A percentile compares a stretch with the other conserved stretches of the same genome.
These are phyloP conservation scores for Calonectria pseudoturangicola DNA, from an alignment of 2,329 filamentous ascomycete species.

Conservation along the genomic window DNA sequence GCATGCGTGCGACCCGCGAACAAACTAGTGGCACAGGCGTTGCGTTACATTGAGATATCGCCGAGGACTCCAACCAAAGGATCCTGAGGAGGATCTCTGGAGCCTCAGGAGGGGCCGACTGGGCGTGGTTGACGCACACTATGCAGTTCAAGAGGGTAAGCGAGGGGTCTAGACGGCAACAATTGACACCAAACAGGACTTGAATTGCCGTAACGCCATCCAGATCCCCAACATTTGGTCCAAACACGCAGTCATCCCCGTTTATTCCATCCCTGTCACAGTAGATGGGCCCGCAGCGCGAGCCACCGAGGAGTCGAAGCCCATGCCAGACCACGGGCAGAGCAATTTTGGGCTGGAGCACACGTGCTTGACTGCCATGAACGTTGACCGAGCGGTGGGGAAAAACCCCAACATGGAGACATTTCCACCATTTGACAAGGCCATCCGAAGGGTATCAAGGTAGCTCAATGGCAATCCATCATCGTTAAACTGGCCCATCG, in stretches of 20 bases:
- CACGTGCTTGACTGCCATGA: slow-evolving; percentile 38
- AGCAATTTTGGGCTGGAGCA: slow-evolving; percentile 25
- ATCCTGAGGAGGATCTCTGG: slow-evolving; percentile 9
- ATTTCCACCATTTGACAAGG: slow-evolving; percentile 18
- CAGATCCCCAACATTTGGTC: slow-evolving; percentile 25
- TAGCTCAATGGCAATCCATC: slow-evolving; percentile 16
- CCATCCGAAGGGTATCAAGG: not conserved
- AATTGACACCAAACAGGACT: slow-evolving; percentile 15
- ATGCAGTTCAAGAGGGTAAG: not conserved
- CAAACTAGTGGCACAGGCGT: slow-evolving; percentile 30
- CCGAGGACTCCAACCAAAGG: slow-evolving; percentile 26
- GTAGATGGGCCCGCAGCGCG: not conserved
- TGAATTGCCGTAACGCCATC: slow-evolving; percentile 30
- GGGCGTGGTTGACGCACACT: not conserved
- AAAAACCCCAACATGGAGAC: slow-evolving; percentile 18
- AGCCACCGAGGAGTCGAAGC: slow-evolving; percentile 17
- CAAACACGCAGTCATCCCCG: slow-evolving; percentile 26
- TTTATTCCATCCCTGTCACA: slow-evolving; percentile 18
- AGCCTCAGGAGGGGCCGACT: slow-evolving; percentile 21
- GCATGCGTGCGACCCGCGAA: slow-evolving; percentile 17
- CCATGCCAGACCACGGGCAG: slow-evolving; percentile 8
- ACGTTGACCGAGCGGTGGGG: slow-evolving; percentile 39
- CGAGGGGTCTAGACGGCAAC: not conserved
- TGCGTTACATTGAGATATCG: slow-evolving; percentile 13
- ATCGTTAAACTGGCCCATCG: slow-evolving; percentile 15